These are phyloP conservation scores for Leccinum barrowsii DNA, from an alignment of 768 basidiomycete genomes.

Conservation along the genomic window DNA sequence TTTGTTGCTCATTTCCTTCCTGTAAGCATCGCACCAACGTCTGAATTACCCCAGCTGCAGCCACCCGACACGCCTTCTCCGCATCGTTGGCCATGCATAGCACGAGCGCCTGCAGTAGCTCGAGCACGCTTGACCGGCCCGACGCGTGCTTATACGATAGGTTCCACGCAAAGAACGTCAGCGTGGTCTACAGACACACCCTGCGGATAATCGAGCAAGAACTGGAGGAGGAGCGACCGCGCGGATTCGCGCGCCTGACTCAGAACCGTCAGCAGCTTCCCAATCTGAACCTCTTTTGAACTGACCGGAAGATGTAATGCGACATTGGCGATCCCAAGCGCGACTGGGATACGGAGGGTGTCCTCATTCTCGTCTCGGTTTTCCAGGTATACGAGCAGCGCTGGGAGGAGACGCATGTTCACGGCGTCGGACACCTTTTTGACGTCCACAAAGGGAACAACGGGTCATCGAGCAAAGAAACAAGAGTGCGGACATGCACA, in stretches of 20 bases:
- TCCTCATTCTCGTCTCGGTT: conserved; percentile 83
- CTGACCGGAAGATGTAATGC: conserved; percentile 72
- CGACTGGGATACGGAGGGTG: conserved; percentile 80
- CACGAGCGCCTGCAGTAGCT: conserved; percentile 83
- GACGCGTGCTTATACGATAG: conserved; percentile 87
- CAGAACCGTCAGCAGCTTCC: conserved; percentile 76
- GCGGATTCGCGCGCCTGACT: conserved; percentile 93
- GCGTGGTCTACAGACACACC: conserved; percentile 86
- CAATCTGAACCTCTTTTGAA: conserved; percentile 63
- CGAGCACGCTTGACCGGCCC: conserved; percentile 91
- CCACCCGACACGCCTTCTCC: conserved; percentile 82
- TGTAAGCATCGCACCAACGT: conserved; percentile 68
- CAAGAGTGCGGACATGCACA: conserved; percentile 79
- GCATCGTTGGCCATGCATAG: conserved; percentile 95
- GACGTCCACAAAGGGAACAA: conserved; percentile 12
- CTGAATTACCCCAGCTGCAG: conserved; percentile 83
- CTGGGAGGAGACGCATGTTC: conserved; percentile 70
- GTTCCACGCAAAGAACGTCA: conserved; percentile 91
- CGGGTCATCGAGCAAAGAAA: conserved; percentile 71
- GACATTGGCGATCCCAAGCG: conserved; percentile 82
- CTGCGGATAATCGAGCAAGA: conserved; percentile 96
- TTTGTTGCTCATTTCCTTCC: conserved; percentile 46
- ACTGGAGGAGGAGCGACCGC: conserved; percentile 84
- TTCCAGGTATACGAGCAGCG: conserved; percentile 76
- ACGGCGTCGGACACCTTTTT: conserved; percentile 70